Base-by-base conservation (phyloP, 805 yeast genomes). In the Candida silvicultrix region DNA sequence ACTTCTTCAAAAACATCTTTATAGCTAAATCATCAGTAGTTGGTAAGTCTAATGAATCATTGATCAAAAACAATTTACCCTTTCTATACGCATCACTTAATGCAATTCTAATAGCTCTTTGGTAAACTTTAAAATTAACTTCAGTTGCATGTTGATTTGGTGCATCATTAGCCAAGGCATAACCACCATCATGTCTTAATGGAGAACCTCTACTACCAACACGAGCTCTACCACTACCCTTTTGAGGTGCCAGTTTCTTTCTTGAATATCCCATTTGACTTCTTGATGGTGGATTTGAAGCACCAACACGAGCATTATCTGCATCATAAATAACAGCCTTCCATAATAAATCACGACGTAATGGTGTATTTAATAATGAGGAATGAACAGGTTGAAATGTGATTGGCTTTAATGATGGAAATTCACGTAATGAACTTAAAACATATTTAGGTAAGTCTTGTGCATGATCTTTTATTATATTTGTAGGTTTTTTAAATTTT, bases 121-220 rank as follows among this genome's bases (percentile, higher is more conserved):
- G 70, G 66, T 92, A 94, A 12, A 85, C 74, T 62, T 87, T 82
- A 32, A 62, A 61, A 20, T 95, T 95, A 55, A 94, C 73, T 11
- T 75, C 79, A 2, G 97, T 84, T 25, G 89, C 75, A 75, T 83
- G 81, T 64, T 92, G 96, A 59, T 85, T 89, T 42, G 96, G 96
- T 3, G 97, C 97, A 45, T 77, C 79, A 62, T 94, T 83, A 15
- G 94, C 97, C 58, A 84, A 79, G 0, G 98, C 97, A 56, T 83
- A 75, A 44, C 92, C 89, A 64, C 96, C 97, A 59, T 85, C 88
- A 59, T 80, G 81, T 69, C 96, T 82, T 40, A 83, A 85, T 42
- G 99, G 99, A 21, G 96, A 88, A 59, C 90, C 92, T 48, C 86
- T 89, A 67, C 90, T 97, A 71, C 99, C 99, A 45, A 80, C 84